These are phyloP conservation scores for Fusarium graminum DNA, from an alignment of 2,329 filamentous ascomycete genomes.

Conservation along the genomic window DNA sequence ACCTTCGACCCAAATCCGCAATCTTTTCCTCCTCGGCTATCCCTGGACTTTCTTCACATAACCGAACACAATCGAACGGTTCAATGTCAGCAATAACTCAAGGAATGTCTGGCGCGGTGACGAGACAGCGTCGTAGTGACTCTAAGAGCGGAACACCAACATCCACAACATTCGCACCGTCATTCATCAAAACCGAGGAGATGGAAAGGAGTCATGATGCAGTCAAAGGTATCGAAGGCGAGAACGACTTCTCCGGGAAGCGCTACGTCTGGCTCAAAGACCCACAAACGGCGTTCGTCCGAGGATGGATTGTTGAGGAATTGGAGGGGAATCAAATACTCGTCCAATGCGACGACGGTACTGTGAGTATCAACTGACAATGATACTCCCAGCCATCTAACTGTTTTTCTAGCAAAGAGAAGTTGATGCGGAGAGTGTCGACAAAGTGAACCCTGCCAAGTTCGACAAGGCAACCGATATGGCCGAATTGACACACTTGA, in stretches of 20 bases:
- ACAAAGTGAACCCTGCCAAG: constrained; percentile 99
- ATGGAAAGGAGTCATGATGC: constrained; percentile 69
- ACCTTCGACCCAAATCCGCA: constrained; percentile 79
- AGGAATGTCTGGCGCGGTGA: constrained; percentile 19
- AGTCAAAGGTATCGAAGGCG: constrained; percentile 86
- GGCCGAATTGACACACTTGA: constrained; percentile 97
- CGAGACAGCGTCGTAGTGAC: constrained; percentile 62
- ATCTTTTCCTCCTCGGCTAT: constrained; percentile 71
- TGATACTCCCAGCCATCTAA: constrained; percentile 34
- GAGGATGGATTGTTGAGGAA: constrained; percentile 92
- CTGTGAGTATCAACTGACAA: constrained; percentile 65
- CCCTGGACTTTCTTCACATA: constrained; percentile 63
- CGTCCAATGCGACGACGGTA: constrained; percentile 94
- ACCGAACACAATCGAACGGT: constrained; percentile 76
- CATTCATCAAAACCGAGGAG: constrained; percentile 93
- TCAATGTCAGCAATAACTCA: constrained; percentile 55
- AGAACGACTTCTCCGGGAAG: constrained; percentile 99
- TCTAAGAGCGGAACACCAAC: constrained; percentile 74
- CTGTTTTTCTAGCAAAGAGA: constrained; percentile 77
- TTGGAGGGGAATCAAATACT: constrained; percentile 75
- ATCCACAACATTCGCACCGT: constrained; percentile 91
- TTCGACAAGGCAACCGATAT: constrained; percentile 99
- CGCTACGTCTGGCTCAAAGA: constrained; percentile 98
- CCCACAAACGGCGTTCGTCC: constrained; percentile 86
- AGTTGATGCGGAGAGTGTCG: constrained; percentile 86